Conservation (phyloP, 305 asterid species). For the Fraxinus nigra region DNA sequence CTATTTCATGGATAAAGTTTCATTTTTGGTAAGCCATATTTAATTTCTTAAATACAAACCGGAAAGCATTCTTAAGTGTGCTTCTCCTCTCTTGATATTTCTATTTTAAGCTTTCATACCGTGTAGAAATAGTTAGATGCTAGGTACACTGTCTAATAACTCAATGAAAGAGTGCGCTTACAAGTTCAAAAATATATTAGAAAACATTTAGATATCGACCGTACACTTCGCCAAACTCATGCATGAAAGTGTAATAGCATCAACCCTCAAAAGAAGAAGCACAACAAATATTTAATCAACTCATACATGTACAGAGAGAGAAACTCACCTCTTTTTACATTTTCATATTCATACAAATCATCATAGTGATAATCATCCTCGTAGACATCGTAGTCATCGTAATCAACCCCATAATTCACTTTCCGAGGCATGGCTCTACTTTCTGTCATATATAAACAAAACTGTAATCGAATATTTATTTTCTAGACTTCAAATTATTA, state of each 20-base stretch:
- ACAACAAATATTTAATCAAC: neutral
- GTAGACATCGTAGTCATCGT: conserved; percentile 43
- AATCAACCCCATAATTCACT: conserved; percentile 43
- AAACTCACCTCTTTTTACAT: conserved; percentile 53
- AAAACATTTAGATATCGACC: neutral
- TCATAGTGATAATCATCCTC: conserved; percentile 51
- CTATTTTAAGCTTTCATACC: conserved; percentile 5
- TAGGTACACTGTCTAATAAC: neutral
- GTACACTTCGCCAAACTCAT: neutral
- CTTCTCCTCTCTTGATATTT: conserved; percentile 9
- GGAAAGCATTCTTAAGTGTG: neutral
- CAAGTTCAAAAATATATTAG: neutral
- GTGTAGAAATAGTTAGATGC: neutral
- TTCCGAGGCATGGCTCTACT: conserved; percentile 77
- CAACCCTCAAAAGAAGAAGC: conserved; percentile 1
- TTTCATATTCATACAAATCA: conserved; percentile 40
- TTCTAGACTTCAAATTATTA: neutral
- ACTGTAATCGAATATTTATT: neutral
- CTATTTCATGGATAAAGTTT: neutral
- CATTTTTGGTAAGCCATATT: neutral
- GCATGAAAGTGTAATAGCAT: neutral
- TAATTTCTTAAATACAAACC: conserved; percentile 9
- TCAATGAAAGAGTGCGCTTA: neutral
- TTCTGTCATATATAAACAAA: conserved; percentile 24
- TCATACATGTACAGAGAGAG: conserved; percentile 11